Evolutionary conservation across 768 basidiomycete species (phyloP), one percentile per base, ranked within the genome.

Genomic region (Boletus pseudo-olivaceus): DNA sequence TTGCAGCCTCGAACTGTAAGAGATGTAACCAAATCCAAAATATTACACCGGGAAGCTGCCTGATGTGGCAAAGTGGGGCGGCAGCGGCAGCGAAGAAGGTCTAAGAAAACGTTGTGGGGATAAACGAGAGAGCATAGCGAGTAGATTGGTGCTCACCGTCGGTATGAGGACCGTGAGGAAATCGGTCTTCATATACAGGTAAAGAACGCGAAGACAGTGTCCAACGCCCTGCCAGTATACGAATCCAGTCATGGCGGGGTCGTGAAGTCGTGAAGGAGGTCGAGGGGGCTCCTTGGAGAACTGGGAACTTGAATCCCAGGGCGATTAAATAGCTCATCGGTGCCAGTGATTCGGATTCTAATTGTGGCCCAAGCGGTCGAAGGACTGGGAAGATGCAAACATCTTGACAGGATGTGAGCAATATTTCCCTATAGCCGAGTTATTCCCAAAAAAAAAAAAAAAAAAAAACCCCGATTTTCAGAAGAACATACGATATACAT

Each of bases 21-120:
- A 78, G 67, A 56, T 80, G 79, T 6, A 78, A 55, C 71, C 73
- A 78, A 11, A 77, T 73, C 79, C 79, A 80, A 35, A 74, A 59
- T 35, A 75, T 59, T 12, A 71, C 64, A 33, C 72, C 62, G 12
- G 66, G 50, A 5, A 73, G 40, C 1, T 49, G 62, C 3, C 44
- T 42, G 27, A 62, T 7, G 33, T 60, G 56, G 20, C 59, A 61
- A 1, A 72, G 50, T 2, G 76, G 74, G 4, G 75, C 74, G 0
- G 72, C 63, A 5, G 66, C 63, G 1, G 41, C 41, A 5, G 75
- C 65, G 42, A 76, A 74, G 37, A 73, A 49, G 1, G 70, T 72
- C 75, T 76, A 52, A 29, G n/a, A 5, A 26, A 8, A 5, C 5
- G 39, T 37, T 5, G n/a, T 61, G 12, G 45, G 15, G 4, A 44